Percentiles rank a stretch among this genome's conserved stretches.
These are phyloP conservation scores for Glarea lozoyensis DNA, from an alignment of 495 filamentous ascomycete species.

Conservation along the genomic window DNA sequence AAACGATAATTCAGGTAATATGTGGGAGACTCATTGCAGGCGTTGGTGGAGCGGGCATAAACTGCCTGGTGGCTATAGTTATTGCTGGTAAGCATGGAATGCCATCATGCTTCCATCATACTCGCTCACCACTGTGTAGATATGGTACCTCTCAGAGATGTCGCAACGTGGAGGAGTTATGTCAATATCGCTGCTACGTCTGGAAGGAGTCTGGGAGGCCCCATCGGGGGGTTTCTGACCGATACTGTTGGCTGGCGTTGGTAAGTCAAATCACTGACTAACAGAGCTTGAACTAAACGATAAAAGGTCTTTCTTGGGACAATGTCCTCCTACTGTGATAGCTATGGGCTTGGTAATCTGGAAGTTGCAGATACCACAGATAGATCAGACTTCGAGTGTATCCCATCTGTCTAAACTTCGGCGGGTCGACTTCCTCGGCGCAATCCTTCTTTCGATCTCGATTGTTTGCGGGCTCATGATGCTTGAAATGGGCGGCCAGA, in stretches of 20 bases:
- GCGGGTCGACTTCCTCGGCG: conserved; percentile 42
- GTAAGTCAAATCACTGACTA: no score
- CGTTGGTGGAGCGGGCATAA: conserved; percentile 49
- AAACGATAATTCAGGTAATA: conserved; percentile 31
- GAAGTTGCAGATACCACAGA: conserved; percentile 1
- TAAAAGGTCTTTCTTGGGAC: conserved; percentile 9
- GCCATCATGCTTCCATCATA: not conserved
- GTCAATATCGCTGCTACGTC: conserved; percentile 55
- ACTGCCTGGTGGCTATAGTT: conserved; percentile 48
- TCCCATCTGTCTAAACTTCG: conserved; percentile 33
- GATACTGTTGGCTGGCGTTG: conserved; percentile 61
- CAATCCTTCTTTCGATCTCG: conserved; percentile 43
- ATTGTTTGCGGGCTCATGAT: conserved; percentile 44
- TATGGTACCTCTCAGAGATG: conserved; percentile 53
- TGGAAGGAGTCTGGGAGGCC: conserved; percentile 54
- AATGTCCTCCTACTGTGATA: conserved; percentile 8
- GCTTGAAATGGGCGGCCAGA: conserved; percentile 50
- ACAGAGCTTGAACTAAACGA: not conserved
- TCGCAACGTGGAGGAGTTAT: conserved; percentile 57
- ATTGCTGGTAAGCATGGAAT: conserved; percentile 23
- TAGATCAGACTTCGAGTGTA: conserved; percentile 25
- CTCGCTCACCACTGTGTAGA: conserved; percentile 30
- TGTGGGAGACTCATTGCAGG: conserved; percentile 51
- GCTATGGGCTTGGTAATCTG: conserved; percentile 4
- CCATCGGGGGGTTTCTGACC: conserved; percentile 55